A percentile compares a stretch with the other conserved stretches of the same genome.
Conservation (phyloP, 352 stramenopile genomes). For the Globisporangium nunn region DNA sequence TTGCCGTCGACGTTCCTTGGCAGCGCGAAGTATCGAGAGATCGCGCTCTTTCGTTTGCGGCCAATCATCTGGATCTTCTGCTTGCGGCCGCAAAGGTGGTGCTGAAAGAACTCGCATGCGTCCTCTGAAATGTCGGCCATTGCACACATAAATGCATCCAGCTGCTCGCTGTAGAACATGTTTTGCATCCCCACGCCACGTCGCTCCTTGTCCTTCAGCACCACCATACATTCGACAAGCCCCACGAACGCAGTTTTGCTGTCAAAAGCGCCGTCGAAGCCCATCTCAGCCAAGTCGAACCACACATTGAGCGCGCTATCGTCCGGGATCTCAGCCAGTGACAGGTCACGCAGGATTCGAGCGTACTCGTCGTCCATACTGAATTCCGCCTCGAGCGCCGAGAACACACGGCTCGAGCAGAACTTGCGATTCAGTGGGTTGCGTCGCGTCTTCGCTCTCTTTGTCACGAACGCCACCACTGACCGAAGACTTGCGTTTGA, state of each 20-base stretch:
- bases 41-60: slow-evolving; percentile 24
- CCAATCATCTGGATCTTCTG: slow-evolving; percentile 27
- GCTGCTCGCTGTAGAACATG: slow-evolving; percentile 60
- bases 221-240: slow-evolving; percentile 60
- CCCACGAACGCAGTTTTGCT: slow-evolving; percentile 56
- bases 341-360: slow-evolving; percentile 44
- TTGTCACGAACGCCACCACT: slow-evolving; percentile 26
- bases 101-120: slow-evolving; percentile 67
- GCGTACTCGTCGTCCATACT: slow-evolving; percentile 49
- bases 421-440: slow-evolving; percentile 62
- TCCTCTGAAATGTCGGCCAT: slow-evolving; percentile 47
- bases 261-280: slow-evolving; percentile 53
- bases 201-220: slow-evolving; percentile 69
- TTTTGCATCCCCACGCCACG: slow-evolving; percentile 76
- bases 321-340: slow-evolving; percentile 35
- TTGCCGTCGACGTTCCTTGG: background rate
- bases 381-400: slow-evolving; percentile 44
- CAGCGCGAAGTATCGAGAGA: background rate
- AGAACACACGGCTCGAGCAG: slow-evolving; percentile 40
- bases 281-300: slow-evolving; percentile 64
- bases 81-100: slow-evolving; percentile 58
- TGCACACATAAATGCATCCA: slow-evolving; percentile 64
- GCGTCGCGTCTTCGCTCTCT: slow-evolving; percentile 19
- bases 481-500: slow-evolving; percentile 47
- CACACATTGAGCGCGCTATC: slow-evolving; percentile 41